These are phyloP conservation scores for Teunomyces funiuensis DNA, from an alignment of 805 yeast species.

Conservation along the genomic window DNA sequence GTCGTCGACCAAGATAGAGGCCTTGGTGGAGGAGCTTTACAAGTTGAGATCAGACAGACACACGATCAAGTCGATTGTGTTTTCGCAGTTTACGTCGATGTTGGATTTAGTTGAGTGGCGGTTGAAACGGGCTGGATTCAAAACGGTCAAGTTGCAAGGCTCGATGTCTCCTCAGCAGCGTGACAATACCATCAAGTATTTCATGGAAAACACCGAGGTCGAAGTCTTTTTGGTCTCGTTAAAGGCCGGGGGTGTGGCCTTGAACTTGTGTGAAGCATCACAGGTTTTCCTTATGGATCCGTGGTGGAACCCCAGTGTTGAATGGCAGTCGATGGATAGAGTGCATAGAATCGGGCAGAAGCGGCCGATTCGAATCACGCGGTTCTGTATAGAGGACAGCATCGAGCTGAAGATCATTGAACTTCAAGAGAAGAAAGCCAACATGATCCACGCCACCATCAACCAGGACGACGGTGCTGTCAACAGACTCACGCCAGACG, in stretches of 20 bases:
- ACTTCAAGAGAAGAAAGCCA: slow-evolving; percentile 94
- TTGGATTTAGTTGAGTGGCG: slow-evolving; percentile 96
- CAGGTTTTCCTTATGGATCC: slow-evolving; percentile 96
- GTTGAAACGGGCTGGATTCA: slow-evolving; percentile 88
- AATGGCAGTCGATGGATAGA: slow-evolving; percentile 98
- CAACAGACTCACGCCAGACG: slow-evolving; percentile 85
- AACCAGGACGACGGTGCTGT: slow-evolving; percentile 92
- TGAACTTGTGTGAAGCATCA: slow-evolving; percentile 93
- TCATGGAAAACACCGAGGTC: slow-evolving; percentile 88
- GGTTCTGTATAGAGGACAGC: slow-evolving; percentile 94
- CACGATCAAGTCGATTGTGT: slow-evolving; percentile 93
- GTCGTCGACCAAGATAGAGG: slow-evolving; percentile 95
- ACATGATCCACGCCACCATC: slow-evolving; percentile 96
- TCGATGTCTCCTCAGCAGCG: slow-evolving; percentile 96
- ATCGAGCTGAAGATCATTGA: slow-evolving; percentile 95
- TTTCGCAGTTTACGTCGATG: slow-evolving; percentile 97
- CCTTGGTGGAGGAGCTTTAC: slow-evolving; percentile 89
- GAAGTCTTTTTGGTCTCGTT: slow-evolving; percentile 93
- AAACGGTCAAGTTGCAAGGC: slow-evolving; percentile 92
- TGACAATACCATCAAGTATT: slow-evolving; percentile 84
- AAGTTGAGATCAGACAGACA: slow-evolving; percentile 79
- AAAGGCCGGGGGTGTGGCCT: slow-evolving; percentile 98
- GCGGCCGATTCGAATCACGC: slow-evolving; percentile 88
- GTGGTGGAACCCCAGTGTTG: slow-evolving; percentile 99
- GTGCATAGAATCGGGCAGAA: slow-evolving; percentile 97